Conservation (phyloP, 2,329 filamentous ascomycete species). For the Cryphonectria radicalis region DNA sequence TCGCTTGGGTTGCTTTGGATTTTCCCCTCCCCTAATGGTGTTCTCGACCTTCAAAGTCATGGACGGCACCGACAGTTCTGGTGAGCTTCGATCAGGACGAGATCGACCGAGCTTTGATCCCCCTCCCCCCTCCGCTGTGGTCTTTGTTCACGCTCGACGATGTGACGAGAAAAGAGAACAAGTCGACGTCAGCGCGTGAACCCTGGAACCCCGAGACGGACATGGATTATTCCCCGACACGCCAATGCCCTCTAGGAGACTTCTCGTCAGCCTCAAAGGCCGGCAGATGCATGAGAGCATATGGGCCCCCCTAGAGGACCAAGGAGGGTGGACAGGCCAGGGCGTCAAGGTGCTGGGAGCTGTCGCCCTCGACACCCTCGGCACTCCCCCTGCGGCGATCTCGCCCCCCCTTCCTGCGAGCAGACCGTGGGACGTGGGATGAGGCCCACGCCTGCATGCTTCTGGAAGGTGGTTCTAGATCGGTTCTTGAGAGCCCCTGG, state of each 20-base stretch:
- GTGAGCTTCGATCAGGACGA: background rate
- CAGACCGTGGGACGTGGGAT: conserved; percentile 5
- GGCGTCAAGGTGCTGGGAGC: background rate
- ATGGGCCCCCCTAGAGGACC: background rate
- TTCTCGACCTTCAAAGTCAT: background rate
- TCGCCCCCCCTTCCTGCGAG: background rate
- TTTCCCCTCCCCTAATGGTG: too few relatives aligned
- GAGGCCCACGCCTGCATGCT: conserved; percentile 21
- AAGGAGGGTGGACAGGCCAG: background rate
- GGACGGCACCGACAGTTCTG: background rate
- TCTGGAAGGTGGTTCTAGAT: conserved; percentile 25
- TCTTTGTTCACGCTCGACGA: background rate
- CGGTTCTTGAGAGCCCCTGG: conserved; percentile 12
- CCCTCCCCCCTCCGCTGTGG: too few relatives aligned
- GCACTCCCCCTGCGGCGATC: conserved; percentile 16
- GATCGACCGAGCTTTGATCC: background rate
- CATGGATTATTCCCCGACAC: conserved; percentile 20
- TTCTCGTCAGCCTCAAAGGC: conserved; percentile 2
- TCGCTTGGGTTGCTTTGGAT: background rate
- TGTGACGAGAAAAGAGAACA: background rate
- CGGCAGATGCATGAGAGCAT: background rate
- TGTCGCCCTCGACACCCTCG: background rate
- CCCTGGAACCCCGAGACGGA: conserved; percentile 16
- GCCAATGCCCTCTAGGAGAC: conserved; percentile 7
- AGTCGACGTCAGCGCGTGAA: background rate